Evolutionary conservation across 495 filamentous ascomycete genomes (phyloP).

Genomic region (Penicillium paradoxum): DNA sequence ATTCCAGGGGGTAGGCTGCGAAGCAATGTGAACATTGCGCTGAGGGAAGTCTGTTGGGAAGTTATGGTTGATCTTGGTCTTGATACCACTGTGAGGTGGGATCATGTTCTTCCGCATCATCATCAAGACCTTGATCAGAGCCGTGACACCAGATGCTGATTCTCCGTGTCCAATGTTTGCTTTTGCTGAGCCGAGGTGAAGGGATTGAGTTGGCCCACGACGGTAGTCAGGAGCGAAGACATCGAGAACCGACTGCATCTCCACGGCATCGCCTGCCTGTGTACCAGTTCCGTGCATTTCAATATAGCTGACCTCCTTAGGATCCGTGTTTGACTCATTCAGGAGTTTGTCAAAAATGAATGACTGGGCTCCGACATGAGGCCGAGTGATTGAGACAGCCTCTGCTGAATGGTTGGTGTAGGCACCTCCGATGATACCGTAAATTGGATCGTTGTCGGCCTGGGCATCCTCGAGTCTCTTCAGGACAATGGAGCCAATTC

Average conservation of each 20-base stretch:
- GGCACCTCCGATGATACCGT: conserved; percentile 60
- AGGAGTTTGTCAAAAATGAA: conserved; percentile 64
- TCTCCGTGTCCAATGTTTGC: conserved; percentile 89
- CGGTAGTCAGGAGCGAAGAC: conserved; percentile 72
- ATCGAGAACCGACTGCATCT: conserved; percentile 73
- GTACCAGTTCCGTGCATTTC: conserved; percentile 92
- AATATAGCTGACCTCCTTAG: conserved; percentile 71
- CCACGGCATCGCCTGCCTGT: conserved; percentile 72
- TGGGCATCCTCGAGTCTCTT: conserved; percentile 72
- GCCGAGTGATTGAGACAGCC: conserved; percentile 76
- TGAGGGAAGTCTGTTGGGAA: conserved; percentile 72
- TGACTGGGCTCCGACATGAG: conserved; percentile 69
- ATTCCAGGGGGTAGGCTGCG: conserved; percentile 55
- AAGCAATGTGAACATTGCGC: conserved; percentile 69
- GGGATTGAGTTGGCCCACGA: conserved; percentile 61
- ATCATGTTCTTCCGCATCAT: conserved; percentile 84
- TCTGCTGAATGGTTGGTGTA: conserved; percentile 74
- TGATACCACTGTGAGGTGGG: conserved; percentile 85
- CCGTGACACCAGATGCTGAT: conserved; percentile 77
- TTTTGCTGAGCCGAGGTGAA: conserved; percentile 81
- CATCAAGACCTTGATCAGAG: conserved; percentile 77
- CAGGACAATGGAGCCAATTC: conserved; percentile 63
- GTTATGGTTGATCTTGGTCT: conserved; percentile 71
- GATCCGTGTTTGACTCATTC: conserved; percentile 63
- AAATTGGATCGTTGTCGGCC: conserved; percentile 68